Evolutionary conservation across 768 basidiomycete species (phyloP), one percentile per base, ranked within the genome.

Genomic region (Russula sp.): DNA sequence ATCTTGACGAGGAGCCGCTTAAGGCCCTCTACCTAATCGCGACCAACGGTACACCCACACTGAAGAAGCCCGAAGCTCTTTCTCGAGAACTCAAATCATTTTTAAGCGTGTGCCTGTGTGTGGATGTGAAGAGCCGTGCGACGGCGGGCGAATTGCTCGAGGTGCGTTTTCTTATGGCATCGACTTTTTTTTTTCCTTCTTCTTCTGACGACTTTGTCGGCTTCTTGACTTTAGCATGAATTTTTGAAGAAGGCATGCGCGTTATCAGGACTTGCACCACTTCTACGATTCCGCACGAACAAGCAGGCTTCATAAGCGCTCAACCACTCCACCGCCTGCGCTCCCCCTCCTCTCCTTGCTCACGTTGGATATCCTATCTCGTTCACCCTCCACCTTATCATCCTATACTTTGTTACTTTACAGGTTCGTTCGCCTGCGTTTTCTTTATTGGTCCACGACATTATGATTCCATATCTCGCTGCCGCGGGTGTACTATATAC

Each of bases 91-190:
- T 99, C 63, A 99, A 99, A 80, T 86, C 87, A 70, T 99, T 98
- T 79, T 78, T 99, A 71, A 95, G 94, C 60, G 95, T 97, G n/a
- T 98, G 97, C 77, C 75, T 98, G 22, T 98, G 96, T 71, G 97
- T 98, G 30, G 97, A 99, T 74, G 96, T 98, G 56, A 83, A 86
- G 71, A 95, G 92, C 72, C 81, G 96, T 46, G 95, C 95, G 55
- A 96, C 92, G 4, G 93, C 90, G 64, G 84, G 83, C 65, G 93
- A 95, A 78, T 74, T 95, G 66, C 77, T 96, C 3, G 85, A 89
- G 77, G 93, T 94, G 68, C 50, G 89, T 79, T 20, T 30, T 36
- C 36, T 34, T 44, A 61, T 58, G n/a, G 48, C 13, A 36, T 13
- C 59, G 44, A 42, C 51, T 26, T 7, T 48, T 36, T 36, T 36